phyloP scores from a whole-genome alignment of 768 basidiomycete species.

The Suillus occidentalis region DNA sequence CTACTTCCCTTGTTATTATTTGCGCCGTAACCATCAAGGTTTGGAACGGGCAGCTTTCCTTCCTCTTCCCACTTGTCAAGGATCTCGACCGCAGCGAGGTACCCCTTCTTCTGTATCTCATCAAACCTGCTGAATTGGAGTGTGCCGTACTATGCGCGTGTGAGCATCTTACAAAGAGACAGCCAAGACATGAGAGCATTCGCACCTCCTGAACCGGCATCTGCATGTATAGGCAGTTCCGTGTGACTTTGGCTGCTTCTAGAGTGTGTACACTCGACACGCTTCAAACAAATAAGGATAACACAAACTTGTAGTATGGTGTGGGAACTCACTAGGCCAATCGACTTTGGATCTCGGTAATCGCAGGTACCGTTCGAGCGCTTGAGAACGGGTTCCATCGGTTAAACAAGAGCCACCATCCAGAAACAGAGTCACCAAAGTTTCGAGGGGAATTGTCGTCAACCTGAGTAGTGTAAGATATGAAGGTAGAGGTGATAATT shows the following conservation, averaged over 20 bases:
- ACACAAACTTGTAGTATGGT: background rate
- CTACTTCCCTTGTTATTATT: slow-evolving; percentile 44
- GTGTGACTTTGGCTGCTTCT: slow-evolving; percentile 90
- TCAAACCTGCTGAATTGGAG: slow-evolving; percentile 88
- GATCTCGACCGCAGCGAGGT: slow-evolving; percentile 67
- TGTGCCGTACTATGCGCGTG: slow-evolving; percentile 70
- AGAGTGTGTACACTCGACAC: slow-evolving; percentile 94
- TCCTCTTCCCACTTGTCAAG: slow-evolving; percentile 81
- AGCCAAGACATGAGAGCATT: background rate
- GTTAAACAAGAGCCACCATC: slow-evolving; percentile 94
- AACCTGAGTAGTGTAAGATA: slow-evolving; percentile 43
- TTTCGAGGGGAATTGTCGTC: slow-evolving; percentile 95
- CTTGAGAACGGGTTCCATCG: slow-evolving; percentile 90
- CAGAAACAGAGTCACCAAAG: slow-evolving; percentile 93
- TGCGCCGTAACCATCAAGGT: slow-evolving; percentile 57
- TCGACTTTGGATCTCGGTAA: slow-evolving; percentile 92
- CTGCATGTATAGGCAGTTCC: slow-evolving; percentile 86
- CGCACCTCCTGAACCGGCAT: slow-evolving; percentile 93
- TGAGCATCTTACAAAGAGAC: background rate
- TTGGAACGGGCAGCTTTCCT: slow-evolving; percentile 75
- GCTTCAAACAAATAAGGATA: slow-evolving; percentile 41
- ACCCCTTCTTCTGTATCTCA: slow-evolving; percentile 84
- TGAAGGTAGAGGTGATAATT: slow-evolving; percentile 1
- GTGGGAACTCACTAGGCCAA: slow-evolving; percentile 82
- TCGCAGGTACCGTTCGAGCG: slow-evolving; percentile 75